These are phyloP conservation scores for Paraconiothyrium brasiliense DNA, from an alignment of 2,329 filamentous ascomycete genomes.

Conservation along the genomic window DNA sequence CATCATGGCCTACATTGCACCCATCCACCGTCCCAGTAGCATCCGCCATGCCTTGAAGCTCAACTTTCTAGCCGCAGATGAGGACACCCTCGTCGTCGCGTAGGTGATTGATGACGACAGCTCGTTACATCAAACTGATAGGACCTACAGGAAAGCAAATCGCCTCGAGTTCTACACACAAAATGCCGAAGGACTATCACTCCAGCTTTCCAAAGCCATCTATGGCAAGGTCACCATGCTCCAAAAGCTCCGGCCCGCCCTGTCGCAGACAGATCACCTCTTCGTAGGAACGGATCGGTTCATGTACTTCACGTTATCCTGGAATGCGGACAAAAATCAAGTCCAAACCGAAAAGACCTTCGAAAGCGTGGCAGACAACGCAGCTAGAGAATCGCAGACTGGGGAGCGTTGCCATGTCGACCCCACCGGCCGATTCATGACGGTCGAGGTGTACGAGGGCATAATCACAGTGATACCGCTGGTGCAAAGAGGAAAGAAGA, in stretches of 20 bases:
- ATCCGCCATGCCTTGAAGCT: slow-evolving; percentile 87
- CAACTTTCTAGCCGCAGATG: slow-evolving; percentile 75
- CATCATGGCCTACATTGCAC: slow-evolving; percentile 90
- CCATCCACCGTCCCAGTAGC: slow-evolving; percentile 91
- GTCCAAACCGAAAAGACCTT: slow-evolving; percentile 67
- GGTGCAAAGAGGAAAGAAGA: slow-evolving; percentile 62
- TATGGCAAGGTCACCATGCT: slow-evolving; percentile 90
- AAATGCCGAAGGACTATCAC: slow-evolving; percentile 65
- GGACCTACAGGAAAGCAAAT: slow-evolving; percentile 72
- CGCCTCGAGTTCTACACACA: slow-evolving; percentile 84
- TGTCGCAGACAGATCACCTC: slow-evolving; percentile 80
- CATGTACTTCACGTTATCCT: slow-evolving; percentile 89
- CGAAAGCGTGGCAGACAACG: slow-evolving; percentile 68
- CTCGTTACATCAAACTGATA: neutral
- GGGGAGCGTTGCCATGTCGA: slow-evolving; percentile 86
- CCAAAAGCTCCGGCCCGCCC: slow-evolving; percentile 78
- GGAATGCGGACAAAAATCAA: slow-evolving; percentile 70
- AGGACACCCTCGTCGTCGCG: slow-evolving; percentile 88
- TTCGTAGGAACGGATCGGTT: slow-evolving; percentile 92
- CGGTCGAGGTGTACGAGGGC: slow-evolving; percentile 74
- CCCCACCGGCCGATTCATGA: slow-evolving; percentile 75
- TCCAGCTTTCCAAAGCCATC: slow-evolving; percentile 75
- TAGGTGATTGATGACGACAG: slow-evolving; percentile 59
- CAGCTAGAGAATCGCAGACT: slow-evolving; percentile 77
- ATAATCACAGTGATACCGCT: slow-evolving; percentile 72